Evolutionary conservation across 1,284 basidiomycete species (phyloP), one percentile per base, ranked within the genome.

Genomic region (Macrocystidia cucumis): DNA sequence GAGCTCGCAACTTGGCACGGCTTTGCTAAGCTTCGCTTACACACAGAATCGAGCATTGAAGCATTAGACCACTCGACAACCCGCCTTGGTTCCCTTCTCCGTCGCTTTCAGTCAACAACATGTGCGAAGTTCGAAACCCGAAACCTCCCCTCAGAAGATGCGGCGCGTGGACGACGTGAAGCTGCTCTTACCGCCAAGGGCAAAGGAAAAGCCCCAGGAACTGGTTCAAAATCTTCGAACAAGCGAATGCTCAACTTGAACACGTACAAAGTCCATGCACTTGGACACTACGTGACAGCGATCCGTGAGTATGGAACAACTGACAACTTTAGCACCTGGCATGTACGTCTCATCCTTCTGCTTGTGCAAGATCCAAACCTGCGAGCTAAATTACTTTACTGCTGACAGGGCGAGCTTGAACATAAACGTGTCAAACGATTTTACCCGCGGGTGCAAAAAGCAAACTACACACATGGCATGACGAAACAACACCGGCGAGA

Each of bases 381-480:
- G 12, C 23, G 9, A 25, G 12, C 23, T 12, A 12, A 25, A 16
- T 11, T 5, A 30, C 17, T 30, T 30, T 5, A 27, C n/a, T n/a
- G n/a, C n/a, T 26, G 31, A 9, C 25, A 62, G 59, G 51, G 55
- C 0, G 58, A 65, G 37, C 45, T 53, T 0, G 52, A 60, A 27
- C 62, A 65, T 32, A 38, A 50, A 1, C 33, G 34, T 2, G 46
- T 59, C 3, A 68, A 69, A 29, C 21, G 34, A 0, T 51, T 56
- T n/a, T 64, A 60, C 38, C 22, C 36, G 1, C 44, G 42, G 2
- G 59, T 52, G 1, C 59, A 57, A 36, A 64, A 62, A 33, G 45
- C 44, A 12, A 34, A 51, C 3, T 44, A 45, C 13, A 30, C 40
- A 0, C 6, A 9, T 0, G 52, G 57, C 12, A 57, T 68, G 21